These are phyloP conservation scores for Alternaria brassicae DNA, from an alignment of 2,329 filamentous ascomycete genomes.

Conservation along the genomic window DNA sequence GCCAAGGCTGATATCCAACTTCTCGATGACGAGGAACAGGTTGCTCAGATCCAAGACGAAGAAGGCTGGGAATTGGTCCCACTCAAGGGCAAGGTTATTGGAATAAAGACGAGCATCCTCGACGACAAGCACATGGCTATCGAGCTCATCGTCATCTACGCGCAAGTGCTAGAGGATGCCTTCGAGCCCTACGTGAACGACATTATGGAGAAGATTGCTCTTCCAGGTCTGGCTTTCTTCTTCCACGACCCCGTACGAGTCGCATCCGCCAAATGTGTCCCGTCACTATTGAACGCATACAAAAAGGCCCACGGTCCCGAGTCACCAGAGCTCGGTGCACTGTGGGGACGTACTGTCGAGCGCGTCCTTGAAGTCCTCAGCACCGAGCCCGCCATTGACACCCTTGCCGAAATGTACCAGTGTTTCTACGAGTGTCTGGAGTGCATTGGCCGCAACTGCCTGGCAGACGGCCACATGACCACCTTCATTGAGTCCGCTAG, in stretches of 20 bases:
- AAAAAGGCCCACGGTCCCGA: constrained; percentile 87
- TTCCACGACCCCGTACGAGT: constrained; percentile 98
- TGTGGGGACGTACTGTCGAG: constrained; percentile 86
- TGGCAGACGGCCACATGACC: constrained; percentile 79
- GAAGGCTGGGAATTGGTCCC: constrained; percentile 98
- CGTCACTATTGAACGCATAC: constrained; percentile 90
- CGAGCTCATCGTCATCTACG: constrained; percentile 95
- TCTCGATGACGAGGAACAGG: constrained; percentile 92
- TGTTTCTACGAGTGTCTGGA: constrained; percentile 99
- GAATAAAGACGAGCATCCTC: constrained; percentile 94
- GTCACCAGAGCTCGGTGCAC: constrained; percentile 77
- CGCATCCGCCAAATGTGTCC: constrained; percentile 92
- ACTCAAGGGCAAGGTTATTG: constrained; percentile 96
- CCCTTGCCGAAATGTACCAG: constrained; percentile 98
- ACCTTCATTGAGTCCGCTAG: constrained; percentile 86
- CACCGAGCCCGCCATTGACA: constrained; percentile 94
- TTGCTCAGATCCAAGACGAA: constrained; percentile 89
- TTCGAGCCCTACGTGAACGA: constrained; percentile 92
- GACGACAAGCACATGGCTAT: constrained; percentile 99
- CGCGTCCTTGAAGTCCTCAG: constrained; percentile 93
- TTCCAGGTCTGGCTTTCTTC: constrained; percentile 95
- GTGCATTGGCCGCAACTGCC: constrained; percentile 84
- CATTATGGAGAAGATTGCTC: constrained; percentile 95
- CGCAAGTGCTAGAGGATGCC: constrained; percentile 88
- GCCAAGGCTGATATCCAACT: constrained; percentile 98